A percentile compares a stretch with the other conserved stretches of the same genome.
These are phyloP conservation scores for Chaetomium strumarium DNA, from an alignment of 2,329 filamentous ascomycete species.

Conservation along the genomic window DNA sequence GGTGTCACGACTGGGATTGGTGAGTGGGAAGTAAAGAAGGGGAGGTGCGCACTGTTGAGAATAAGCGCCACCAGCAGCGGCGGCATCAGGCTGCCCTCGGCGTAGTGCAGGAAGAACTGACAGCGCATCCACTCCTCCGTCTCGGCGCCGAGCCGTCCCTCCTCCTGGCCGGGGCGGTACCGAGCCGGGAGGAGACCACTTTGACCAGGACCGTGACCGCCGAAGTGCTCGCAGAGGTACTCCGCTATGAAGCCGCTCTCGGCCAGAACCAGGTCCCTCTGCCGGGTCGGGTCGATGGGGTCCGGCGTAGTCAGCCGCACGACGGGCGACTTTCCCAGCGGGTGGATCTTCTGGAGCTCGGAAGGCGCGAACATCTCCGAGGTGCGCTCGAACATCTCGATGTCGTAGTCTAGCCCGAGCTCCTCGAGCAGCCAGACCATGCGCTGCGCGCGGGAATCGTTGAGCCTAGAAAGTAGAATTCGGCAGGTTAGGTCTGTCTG, in stretches of 20 bases:
- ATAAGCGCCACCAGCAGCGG: constrained; percentile 59
- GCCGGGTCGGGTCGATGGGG: constrained; percentile 25
- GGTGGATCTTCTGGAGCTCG: constrained; percentile 69
- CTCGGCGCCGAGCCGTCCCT: constrained; percentile 50
- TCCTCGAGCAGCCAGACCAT: constrained; percentile 82
- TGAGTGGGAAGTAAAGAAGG: not conserved
- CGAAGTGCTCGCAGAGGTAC: constrained; percentile 64
- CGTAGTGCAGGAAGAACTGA: constrained; percentile 71
- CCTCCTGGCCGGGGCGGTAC: constrained; percentile 48
- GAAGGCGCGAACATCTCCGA: constrained; percentile 55
- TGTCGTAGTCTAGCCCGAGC: constrained; percentile 67
- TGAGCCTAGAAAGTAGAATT: constrained; percentile 52
- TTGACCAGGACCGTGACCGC: constrained; percentile 28
- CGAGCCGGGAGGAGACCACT: constrained; percentile 42
- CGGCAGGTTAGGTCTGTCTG: not conserved
- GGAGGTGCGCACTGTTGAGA: constrained; percentile 36
- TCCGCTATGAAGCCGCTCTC: constrained; percentile 76
- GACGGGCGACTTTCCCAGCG: constrained; percentile 77
- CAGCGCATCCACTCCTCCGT: constrained; percentile 52
- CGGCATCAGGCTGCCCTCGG: constrained; percentile 75
- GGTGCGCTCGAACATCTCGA: constrained; percentile 68
- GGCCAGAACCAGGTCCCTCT: constrained; percentile 55
- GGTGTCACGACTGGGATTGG: no score
- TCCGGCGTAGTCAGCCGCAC: constrained; percentile 48
- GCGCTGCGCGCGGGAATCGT: constrained; percentile 72